These are phyloP conservation scores for Mycena sp. DNA, from an alignment of 1,284 basidiomycete species.

Conservation along the genomic window DNA sequence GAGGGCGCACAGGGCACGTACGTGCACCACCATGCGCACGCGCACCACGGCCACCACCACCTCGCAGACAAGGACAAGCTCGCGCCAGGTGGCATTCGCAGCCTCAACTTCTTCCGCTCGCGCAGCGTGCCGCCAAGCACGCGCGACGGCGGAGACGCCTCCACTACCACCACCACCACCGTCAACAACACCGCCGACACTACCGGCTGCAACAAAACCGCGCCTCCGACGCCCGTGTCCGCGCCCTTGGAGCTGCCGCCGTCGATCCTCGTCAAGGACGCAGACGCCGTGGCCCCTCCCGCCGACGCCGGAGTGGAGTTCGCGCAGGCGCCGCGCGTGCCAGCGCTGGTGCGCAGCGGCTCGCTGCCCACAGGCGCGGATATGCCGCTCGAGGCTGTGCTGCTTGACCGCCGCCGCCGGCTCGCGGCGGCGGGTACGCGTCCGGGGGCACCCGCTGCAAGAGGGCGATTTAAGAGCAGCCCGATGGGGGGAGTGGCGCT, in stretches of 20 bases:
- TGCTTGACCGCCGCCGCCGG: slow-evolving; percentile 23
- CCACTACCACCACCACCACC: slow-evolving; percentile 8
- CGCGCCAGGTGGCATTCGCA: slow-evolving; percentile 50
- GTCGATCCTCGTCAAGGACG: slow-evolving; percentile 21
- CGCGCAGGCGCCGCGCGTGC: slow-evolving; percentile 19
- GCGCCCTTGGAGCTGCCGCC: slow-evolving; percentile 6
- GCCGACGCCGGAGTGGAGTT: slow-evolving; percentile 49
- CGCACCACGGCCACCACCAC: slow-evolving; percentile 48
- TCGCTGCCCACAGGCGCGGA: slow-evolving; percentile 24
- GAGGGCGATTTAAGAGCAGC: slow-evolving; percentile 75
- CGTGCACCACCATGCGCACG: slow-evolving; percentile 38
- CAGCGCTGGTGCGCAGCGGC: slow-evolving; percentile 11
- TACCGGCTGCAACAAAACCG: background rate
- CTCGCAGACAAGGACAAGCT: slow-evolving; percentile 26
- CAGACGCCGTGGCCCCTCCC: background rate
- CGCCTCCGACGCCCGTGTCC: background rate
- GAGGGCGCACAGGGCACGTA: slow-evolving; percentile 73
- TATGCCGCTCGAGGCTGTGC: slow-evolving; percentile 25
- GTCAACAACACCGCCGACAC: background rate
- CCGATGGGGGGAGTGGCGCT: slow-evolving; percentile 44
- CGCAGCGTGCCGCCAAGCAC: slow-evolving; percentile 61
- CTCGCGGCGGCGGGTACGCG: slow-evolving; percentile 19
- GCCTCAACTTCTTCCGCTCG: slow-evolving; percentile 62
- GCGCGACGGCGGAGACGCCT: slow-evolving; percentile 36
- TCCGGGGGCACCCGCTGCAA: slow-evolving; percentile 44